These are phyloP conservation scores for Eimeria maxima DNA, from an alignment of 169 alveolate species.

Conservation along the genomic window DNA sequence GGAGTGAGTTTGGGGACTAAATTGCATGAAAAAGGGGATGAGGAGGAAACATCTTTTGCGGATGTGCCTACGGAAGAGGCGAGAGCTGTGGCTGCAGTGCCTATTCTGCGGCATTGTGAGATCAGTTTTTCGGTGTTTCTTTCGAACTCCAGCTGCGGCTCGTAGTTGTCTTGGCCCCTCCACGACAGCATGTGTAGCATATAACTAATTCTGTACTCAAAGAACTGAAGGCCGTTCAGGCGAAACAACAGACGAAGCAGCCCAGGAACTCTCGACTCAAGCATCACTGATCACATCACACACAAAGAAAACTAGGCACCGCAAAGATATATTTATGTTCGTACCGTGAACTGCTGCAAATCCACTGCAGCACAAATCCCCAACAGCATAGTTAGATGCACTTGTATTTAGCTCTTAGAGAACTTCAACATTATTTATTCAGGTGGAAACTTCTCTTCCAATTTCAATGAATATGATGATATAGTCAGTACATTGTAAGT, in stretches of 20 bases:
- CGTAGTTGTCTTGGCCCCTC: background rate
- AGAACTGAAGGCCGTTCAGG: constrained; percentile 48
- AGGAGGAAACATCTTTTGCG: background rate
- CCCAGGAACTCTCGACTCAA: constrained; percentile 65
- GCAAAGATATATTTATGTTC: background rate
- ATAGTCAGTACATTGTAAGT: too few relatives aligned
- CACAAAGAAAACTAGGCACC: background rate
- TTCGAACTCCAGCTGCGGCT: background rate
- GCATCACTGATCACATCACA: background rate
- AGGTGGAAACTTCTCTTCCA: too few relatives aligned
- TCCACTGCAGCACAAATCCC: too few relatives aligned
- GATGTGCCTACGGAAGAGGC: background rate
- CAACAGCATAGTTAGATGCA: too few relatives aligned
- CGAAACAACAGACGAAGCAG: constrained; percentile 74
- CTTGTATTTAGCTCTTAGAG: too few relatives aligned
- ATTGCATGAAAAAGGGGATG: background rate
- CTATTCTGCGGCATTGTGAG: background rate
- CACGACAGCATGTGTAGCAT: background rate
- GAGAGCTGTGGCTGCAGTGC: background rate
- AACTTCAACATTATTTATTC: too few relatives aligned
- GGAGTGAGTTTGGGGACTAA: background rate
- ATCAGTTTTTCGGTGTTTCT: background rate
- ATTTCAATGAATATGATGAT: too few relatives aligned
- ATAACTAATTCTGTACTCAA: constrained; percentile 32
- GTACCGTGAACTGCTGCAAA: too few relatives aligned